Evolutionary conservation across 495 filamentous ascomycete species (phyloP).

Genomic region (Penicillium steckii): DNA sequence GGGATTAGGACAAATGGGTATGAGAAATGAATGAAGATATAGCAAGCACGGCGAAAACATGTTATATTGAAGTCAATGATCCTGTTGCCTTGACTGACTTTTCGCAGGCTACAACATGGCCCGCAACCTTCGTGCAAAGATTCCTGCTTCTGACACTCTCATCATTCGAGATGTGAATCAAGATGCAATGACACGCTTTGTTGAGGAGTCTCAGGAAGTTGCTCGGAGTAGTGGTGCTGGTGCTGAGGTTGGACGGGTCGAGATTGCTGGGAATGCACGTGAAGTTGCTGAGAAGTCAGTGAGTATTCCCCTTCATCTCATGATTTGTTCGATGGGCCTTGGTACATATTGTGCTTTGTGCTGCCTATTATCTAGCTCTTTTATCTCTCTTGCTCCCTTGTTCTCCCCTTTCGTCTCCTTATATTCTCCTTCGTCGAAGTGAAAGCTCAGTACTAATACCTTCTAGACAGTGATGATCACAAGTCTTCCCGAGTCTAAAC

Average conservation of each 20-base stretch:
- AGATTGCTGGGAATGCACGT: slow-evolving; percentile 55
- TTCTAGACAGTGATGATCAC: slow-evolving; percentile 72
- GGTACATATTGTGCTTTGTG: no score
- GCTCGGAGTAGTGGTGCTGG: slow-evolving; percentile 23
- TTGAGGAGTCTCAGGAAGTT: slow-evolving; percentile 53
- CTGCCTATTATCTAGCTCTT: no score
- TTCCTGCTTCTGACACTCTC: slow-evolving; percentile 65
- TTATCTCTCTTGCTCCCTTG: no score
- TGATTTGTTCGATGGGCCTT: no score
- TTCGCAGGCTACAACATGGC: slow-evolving; percentile 77
- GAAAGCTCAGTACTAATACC: neutral
- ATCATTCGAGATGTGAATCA: slow-evolving; percentile 74
- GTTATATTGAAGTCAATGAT: no score
- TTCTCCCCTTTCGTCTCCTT: no score
- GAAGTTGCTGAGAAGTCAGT: slow-evolving; percentile 74
- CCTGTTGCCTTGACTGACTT: slow-evolving; percentile 10
- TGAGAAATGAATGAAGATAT: no score
- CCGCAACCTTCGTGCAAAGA: slow-evolving; percentile 76
- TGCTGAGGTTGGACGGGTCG: slow-evolving; percentile 46
- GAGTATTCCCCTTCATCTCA: slow-evolving; percentile 36
- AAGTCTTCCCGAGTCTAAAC: slow-evolving; percentile 75
- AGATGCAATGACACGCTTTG: slow-evolving; percentile 57
- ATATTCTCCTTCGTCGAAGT: no score
- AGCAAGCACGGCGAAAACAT: no score
- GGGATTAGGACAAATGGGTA: slow-evolving; percentile 86